These are phyloP conservation scores for Collybia sp. DNA, from an alignment of 768 basidiomycete genomes.

Conservation along the genomic window DNA sequence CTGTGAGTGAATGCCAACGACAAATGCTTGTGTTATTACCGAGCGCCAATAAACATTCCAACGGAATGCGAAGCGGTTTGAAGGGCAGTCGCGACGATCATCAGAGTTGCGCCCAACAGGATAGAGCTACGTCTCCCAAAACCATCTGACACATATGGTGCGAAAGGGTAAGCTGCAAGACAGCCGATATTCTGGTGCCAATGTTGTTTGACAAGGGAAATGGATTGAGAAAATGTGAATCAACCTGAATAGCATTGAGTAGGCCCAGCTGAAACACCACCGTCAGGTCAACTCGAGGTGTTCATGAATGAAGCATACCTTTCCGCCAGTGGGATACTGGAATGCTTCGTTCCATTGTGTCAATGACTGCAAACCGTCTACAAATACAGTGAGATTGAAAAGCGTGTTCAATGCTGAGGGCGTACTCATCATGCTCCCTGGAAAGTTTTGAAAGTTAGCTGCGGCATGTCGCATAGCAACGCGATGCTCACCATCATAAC, in stretches of 20 bases:
- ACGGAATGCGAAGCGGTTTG: slow-evolving; percentile 58
- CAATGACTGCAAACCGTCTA: slow-evolving; percentile 55
- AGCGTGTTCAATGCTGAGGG: neutral
- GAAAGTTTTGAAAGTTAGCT: neutral
- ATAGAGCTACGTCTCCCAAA: slow-evolving; percentile 57
- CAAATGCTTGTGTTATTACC: slow-evolving; percentile 19
- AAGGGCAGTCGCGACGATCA: slow-evolving; percentile 51
- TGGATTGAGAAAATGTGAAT: slow-evolving; percentile 4
- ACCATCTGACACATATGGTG: slow-evolving; percentile 58
- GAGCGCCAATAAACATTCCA: slow-evolving; percentile 65
- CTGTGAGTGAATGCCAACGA: too few species aligned
- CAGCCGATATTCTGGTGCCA: slow-evolving; percentile 50
- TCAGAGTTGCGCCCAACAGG: slow-evolving; percentile 53
- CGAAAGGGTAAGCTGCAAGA: slow-evolving; percentile 55
- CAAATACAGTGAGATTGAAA: neutral
- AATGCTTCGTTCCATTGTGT: slow-evolving; percentile 53
- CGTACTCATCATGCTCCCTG: slow-evolving; percentile 56
- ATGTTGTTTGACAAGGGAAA: neutral
- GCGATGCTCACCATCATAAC: slow-evolving; percentile 47
- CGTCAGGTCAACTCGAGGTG: neutral
- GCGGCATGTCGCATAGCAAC: neutral
- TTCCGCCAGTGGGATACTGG: slow-evolving; percentile 40
- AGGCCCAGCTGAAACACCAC: slow-evolving; percentile 34
- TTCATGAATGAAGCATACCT: slow-evolving; percentile 10
- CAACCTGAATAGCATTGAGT: slow-evolving; percentile 58